phyloP scores from a whole-genome alignment of 805 yeast genomes.

The Sungouiozyma ichnusensis region DNA sequence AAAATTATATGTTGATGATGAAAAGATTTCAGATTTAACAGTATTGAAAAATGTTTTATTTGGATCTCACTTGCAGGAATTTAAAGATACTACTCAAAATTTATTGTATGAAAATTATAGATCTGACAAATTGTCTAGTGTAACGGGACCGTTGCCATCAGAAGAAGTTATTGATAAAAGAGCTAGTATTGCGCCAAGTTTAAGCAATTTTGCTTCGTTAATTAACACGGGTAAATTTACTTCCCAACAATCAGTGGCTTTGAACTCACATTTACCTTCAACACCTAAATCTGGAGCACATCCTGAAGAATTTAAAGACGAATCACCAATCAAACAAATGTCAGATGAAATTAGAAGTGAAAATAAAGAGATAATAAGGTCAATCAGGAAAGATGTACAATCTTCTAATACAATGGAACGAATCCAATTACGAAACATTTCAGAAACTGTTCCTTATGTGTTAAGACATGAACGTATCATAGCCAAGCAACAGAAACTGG shows the following conservation, averaged over 20 bases:
- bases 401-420: conserved; percentile 33
- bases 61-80: conserved; percentile 76
- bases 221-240: conserved; percentile 28
- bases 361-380: conserved; percentile 30
- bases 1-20: conserved; percentile 35
- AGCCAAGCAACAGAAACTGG: conserved; percentile 67
- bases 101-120: conserved; percentile 69
- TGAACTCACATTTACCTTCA: conserved; percentile 16
- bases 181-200: conserved; percentile 28
- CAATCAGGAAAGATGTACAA: conserved; percentile 30
- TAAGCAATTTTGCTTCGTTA: conserved; percentile 28
- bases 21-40: conserved; percentile 42
- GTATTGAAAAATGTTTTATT: conserved; percentile 57
- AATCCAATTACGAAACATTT: conserved; percentile 60
- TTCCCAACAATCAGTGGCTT: conserved; percentile 21
- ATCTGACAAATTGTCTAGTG: conserved; percentile 60
- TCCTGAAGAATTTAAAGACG: conserved; percentile 9
- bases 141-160: conserved; percentile 26
- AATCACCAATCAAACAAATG: conserved; percentile 32
- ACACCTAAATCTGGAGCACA: conserved; percentile 13
- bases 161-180: conserved; percentile 9
- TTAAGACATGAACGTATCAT: conserved; percentile 64
- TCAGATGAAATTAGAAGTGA: conserved; percentile 29
- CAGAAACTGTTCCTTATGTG: conserved; percentile 80
- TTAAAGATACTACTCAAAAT: conserved; percentile 72